These are phyloP conservation scores for Filosporella fistucella DNA, from an alignment of 495 filamentous ascomycete species.

Conservation along the genomic window DNA sequence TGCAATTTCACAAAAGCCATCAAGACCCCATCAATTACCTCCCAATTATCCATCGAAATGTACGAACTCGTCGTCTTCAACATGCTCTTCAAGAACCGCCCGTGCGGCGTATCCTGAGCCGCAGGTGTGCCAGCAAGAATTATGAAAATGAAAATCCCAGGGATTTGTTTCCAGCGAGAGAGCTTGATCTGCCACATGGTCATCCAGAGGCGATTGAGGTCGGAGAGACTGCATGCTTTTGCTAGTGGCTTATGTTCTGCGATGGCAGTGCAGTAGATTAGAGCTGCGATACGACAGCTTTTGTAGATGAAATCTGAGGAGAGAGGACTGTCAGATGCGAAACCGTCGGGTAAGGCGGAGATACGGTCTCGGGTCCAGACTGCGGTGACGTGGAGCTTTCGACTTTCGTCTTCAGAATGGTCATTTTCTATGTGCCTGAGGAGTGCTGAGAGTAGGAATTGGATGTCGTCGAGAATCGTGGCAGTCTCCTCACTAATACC, in stretches of 20 bases:
- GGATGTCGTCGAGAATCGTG: conserved; percentile 17
- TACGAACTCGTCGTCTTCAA: conserved; percentile 11
- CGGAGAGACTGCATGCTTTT: conserved; percentile 9
- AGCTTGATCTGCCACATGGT: conserved; percentile 19
- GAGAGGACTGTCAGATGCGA: neutral
- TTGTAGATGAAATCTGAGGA: conserved; percentile 13
- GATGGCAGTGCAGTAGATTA: conserved; percentile 20
- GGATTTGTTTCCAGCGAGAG: conserved; percentile 19
- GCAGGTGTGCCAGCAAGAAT: conserved; percentile 14
- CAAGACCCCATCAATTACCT: conserved; percentile 10
- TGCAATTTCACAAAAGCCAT: conserved; percentile 11
- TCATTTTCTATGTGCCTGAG: neutral
- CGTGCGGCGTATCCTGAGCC: conserved; percentile 14
- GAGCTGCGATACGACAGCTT: conserved; percentile 4
- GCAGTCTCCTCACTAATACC: conserved; percentile 12
- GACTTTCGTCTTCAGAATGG: neutral
- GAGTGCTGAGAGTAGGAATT: conserved; percentile 2
- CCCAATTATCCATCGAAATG: conserved; percentile 9
- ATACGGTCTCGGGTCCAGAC: conserved; percentile 11
- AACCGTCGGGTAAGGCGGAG: neutral
- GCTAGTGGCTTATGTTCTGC: conserved; percentile 2
- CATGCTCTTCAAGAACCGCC: conserved; percentile 18
- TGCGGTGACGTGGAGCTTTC: conserved; percentile 13
- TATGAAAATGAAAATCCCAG: conserved; percentile 18
- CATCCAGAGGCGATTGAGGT: conserved; percentile 12